Conservation (phyloP, 177 flowering plant genomes). For the Vitis hybrid region DNA sequence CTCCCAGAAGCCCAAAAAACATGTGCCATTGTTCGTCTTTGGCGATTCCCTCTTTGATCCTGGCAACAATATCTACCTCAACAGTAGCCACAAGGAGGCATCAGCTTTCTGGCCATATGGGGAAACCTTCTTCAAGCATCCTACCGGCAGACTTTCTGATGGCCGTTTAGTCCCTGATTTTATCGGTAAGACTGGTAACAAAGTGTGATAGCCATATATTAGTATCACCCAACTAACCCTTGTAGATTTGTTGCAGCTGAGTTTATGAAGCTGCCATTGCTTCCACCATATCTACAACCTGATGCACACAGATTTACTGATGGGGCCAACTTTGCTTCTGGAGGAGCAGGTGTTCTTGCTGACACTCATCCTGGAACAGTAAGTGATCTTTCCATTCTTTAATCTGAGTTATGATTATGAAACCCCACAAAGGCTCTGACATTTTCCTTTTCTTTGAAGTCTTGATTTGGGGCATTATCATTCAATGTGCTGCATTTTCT, state of each 20-base stretch:
- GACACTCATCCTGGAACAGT: slow-evolving; percentile 15
- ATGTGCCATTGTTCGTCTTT: slow-evolving; percentile 8
- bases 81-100: not conserved
- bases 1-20: not conserved
- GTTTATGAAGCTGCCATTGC: slow-evolving; percentile 16
- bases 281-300: slow-evolving; percentile 21
- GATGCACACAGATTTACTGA: not conserved
- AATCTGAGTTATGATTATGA: too few relatives aligned
- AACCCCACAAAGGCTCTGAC: too few relatives aligned
- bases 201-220: too few relatives aligned
- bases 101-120: slow-evolving; percentile 9
- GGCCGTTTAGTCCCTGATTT: slow-evolving; percentile 15
- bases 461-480: too few relatives aligned
- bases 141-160: slow-evolving; percentile 16
- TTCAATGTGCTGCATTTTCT: not conserved
- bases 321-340: slow-evolving; percentile 20
- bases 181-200: slow-evolving; percentile 2
- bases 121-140: slow-evolving; percentile 8
- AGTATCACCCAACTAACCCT: too few relatives aligned
- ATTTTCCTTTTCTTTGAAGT: too few relatives aligned
- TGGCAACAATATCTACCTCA: slow-evolving; percentile 15
- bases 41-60: slow-evolving; percentile 4
- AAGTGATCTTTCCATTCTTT: not conserved
- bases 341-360: slow-evolving; percentile 12
- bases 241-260: slow-evolving; percentile 6